These are phyloP conservation scores for Plenodomus tracheiphilus DNA, from an alignment of 2,329 filamentous ascomycete genomes.

Conservation along the genomic window DNA sequence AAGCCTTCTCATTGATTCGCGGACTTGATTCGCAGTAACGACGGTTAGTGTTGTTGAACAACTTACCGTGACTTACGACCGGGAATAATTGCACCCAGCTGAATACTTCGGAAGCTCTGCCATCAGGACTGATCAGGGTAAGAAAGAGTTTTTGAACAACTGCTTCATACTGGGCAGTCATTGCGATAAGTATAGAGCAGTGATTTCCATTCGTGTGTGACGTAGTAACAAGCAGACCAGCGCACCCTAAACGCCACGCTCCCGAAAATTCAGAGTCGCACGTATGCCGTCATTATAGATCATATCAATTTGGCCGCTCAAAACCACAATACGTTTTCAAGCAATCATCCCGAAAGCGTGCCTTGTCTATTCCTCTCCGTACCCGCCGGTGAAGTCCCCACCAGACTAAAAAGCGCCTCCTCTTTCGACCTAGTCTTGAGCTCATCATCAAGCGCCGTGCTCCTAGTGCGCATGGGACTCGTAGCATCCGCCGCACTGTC, in stretches of 20 bases:
- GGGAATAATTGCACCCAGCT: too few relatives aligned
- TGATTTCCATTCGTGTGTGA: neutral
- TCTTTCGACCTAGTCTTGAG: constrained; percentile 24
- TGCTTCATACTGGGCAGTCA: too few relatives aligned
- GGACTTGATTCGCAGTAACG: too few relatives aligned
- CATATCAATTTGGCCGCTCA: neutral
- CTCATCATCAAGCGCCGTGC: constrained; percentile 31
- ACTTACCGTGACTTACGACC: too few relatives aligned
- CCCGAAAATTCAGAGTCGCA: neutral
- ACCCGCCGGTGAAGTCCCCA: constrained; percentile 36
- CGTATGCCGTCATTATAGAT: neutral
- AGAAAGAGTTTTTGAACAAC: too few relatives aligned
- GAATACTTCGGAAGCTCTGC: too few relatives aligned
- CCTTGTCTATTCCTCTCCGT: constrained; percentile 32
- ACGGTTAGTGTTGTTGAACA: too few relatives aligned
- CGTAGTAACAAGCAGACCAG: neutral
- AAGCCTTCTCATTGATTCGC: too few relatives aligned
- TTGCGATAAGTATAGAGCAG: neutral
- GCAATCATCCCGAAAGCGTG: constrained; percentile 19
- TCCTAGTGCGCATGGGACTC: constrained; percentile 37
- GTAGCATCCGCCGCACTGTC: constrained; percentile 47
- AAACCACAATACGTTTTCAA: neutral
- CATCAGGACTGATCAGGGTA: too few relatives aligned
- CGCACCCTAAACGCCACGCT: neutral
- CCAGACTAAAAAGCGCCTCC: constrained; percentile 16